A percentile compares a stretch with the other conserved stretches of the same genome.
Conservation (phyloP, 2,329 filamentous ascomycete genomes). For the Colletotrichum spaethianum region DNA sequence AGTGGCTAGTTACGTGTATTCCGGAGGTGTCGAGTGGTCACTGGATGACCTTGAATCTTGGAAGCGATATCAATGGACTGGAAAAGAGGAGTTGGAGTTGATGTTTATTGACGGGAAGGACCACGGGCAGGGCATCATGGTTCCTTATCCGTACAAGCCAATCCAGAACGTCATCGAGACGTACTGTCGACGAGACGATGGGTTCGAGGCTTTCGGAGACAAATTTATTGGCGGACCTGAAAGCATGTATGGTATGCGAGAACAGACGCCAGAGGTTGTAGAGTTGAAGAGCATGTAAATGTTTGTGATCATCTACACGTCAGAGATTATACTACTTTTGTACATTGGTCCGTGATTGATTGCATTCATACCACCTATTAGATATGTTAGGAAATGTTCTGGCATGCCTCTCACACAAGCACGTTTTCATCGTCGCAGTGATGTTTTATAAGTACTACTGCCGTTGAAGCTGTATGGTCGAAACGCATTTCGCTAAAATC, state of each 20-base stretch:
- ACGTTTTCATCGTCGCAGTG: not conserved
- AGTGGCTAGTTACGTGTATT: constrained; percentile 45
- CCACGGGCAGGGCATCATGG: constrained; percentile 44
- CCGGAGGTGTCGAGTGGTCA: constrained; percentile 40
- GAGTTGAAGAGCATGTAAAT: constrained; percentile 25
- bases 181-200: constrained; percentile 35
- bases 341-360: accelerated
- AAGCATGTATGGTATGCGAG: not conserved
- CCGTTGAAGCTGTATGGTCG: not conserved
- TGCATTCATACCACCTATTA: not conserved
- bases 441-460: no score
- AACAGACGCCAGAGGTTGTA: constrained; percentile 3
- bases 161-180: constrained; percentile 32
- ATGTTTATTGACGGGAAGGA: constrained; percentile 45
- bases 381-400: not conserved
- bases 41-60: constrained; percentile 25
- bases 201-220: constrained; percentile 29
- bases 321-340: no score
- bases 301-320: no score
- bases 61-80: constrained; percentile 43
- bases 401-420: no score
- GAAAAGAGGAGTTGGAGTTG: constrained; percentile 45
- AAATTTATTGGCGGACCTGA: constrained; percentile 33
- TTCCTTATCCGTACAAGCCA: constrained; percentile 22
- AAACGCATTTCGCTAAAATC: not conserved